phyloP scores from a whole-genome alignment of 2,329 filamentous ascomycete genomes.

The Microsporum canis region DNA sequence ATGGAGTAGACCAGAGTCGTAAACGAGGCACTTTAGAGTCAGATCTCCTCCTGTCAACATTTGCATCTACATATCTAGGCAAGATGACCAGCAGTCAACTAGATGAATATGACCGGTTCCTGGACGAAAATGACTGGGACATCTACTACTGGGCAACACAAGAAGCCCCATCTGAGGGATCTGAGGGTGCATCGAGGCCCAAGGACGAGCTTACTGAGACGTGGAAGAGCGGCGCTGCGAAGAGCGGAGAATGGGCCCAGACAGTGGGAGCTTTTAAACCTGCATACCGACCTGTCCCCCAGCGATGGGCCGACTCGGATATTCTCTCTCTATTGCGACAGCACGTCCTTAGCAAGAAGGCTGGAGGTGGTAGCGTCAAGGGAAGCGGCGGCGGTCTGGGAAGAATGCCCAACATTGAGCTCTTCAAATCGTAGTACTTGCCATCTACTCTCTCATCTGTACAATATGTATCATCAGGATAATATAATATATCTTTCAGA shows the following conservation, averaged over 20 bases:
- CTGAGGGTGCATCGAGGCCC: constrained; percentile 14
- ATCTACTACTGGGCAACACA: constrained; percentile 99
- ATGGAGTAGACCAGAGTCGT: constrained; percentile 70
- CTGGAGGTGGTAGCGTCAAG: constrained; percentile 29
- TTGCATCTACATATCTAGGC: constrained; percentile 67
- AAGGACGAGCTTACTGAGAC: constrained; percentile 35
- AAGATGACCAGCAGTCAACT: constrained; percentile 64
- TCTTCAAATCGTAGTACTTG: constrained; percentile 24
- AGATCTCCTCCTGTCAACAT: constrained; percentile 91
- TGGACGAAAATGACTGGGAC: constrained; percentile 99
- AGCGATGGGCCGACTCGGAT: constrained; percentile 73
- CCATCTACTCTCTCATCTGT: neutral
- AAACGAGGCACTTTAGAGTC: constrained; percentile 94
- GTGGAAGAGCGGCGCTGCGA: constrained; percentile 43
- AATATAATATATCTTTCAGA: neutral
- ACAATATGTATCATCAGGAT: constrained; percentile 1
- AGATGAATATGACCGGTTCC: constrained; percentile 75
- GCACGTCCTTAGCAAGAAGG: constrained; percentile 65
- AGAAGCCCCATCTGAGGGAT: constrained; percentile 38
- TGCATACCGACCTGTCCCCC: constrained; percentile 80
- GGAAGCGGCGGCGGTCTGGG: constrained; percentile 34
- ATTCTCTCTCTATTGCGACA: constrained; percentile 63
- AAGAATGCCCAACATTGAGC: constrained; percentile 39
- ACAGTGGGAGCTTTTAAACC: constrained; percentile 90
- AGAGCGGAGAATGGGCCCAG: constrained; percentile 83